A percentile compares a stretch with the other conserved stretches of the same genome.
Evolutionary conservation across 2,329 filamentous ascomycete genomes (phyloP).

Genomic region (Epichloe coenophiala): DNA sequence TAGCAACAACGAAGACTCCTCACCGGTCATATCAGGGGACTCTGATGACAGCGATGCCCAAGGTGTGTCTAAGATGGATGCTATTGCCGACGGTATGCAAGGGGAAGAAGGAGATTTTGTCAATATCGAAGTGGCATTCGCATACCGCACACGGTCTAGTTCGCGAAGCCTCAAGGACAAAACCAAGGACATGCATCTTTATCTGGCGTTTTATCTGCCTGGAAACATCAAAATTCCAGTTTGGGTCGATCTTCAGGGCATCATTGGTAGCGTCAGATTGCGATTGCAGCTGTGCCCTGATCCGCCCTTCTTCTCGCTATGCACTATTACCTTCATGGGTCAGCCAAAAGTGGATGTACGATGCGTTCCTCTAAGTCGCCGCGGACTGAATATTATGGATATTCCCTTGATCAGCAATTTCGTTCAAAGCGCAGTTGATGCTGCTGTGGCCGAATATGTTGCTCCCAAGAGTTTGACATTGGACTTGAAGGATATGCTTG

Average conservation of each 20-base stretch:
- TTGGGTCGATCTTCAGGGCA: slow-evolving; percentile 62
- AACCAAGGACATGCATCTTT: slow-evolving; percentile 53
- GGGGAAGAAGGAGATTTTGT: slow-evolving; percentile 68
- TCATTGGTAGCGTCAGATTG: slow-evolving; percentile 56
- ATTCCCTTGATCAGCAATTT: slow-evolving; percentile 62
- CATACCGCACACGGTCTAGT: slow-evolving; percentile 52
- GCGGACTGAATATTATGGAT: slow-evolving; percentile 61
- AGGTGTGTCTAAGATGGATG: slow-evolving; percentile 18
- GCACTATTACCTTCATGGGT: slow-evolving; percentile 60
- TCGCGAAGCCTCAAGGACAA: slow-evolving; percentile 52
- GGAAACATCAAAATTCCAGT: slow-evolving; percentile 43
- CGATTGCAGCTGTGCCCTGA: slow-evolving; percentile 62
- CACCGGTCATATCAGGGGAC: background rate
- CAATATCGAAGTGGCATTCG: slow-evolving; percentile 62
- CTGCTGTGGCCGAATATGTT: slow-evolving; percentile 61
- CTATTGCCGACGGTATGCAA: slow-evolving; percentile 47
- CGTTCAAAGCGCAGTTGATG: slow-evolving; percentile 60
- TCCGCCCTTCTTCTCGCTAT: slow-evolving; percentile 64
- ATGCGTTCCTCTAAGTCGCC: slow-evolving; percentile 56
- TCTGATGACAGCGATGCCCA: slow-evolving; percentile 11
- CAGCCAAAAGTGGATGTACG: slow-evolving; percentile 60
- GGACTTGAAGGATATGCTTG: slow-evolving; percentile 63
- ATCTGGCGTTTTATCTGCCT: slow-evolving; percentile 55
- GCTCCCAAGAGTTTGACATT: slow-evolving; percentile 63
- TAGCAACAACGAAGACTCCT: slow-evolving; percentile 18